A percentile compares a stretch with the other conserved stretches of the same genome.
These are phyloP conservation scores for Mucor indicus DNA, from an alignment of 371 early-diverging fungal species.

Conservation along the genomic window DNA sequence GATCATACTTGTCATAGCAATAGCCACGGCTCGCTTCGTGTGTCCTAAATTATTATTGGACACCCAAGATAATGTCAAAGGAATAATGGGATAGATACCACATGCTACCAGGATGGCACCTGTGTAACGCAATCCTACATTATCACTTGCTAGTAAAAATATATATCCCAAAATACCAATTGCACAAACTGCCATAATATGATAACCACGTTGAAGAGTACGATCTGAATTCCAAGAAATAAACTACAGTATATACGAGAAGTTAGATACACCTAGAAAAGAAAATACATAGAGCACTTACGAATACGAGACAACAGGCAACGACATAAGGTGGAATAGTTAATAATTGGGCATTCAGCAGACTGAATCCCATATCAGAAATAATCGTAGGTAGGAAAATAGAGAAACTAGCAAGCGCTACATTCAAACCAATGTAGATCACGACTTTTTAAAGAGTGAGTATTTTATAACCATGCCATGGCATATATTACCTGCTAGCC, in stretches of 20 bases:
- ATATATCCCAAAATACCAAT: constrained; percentile 38
- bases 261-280: too few relatives aligned
- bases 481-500: constrained; percentile 29
- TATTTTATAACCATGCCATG: not conserved
- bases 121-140: constrained; percentile 43
- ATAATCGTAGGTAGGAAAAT: constrained; percentile 42
- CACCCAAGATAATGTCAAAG: constrained; percentile 53
- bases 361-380: constrained; percentile 33
- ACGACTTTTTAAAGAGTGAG: constrained; percentile 23
- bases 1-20: constrained; percentile 51
- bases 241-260: too few relatives aligned
- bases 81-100: constrained; percentile 56
- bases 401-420: constrained; percentile 36
- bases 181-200: constrained; percentile 24
- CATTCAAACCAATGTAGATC: constrained; percentile 42
- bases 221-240: constrained; percentile 40
- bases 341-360: constrained; percentile 31
- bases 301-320: constrained; percentile 32
- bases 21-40: constrained; percentile 54
- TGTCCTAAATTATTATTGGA: constrained; percentile 57
- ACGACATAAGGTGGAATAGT: constrained; percentile 39
- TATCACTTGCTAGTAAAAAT: constrained; percentile 30
- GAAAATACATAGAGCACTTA: constrained; percentile 17
- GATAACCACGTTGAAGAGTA: constrained; percentile 34
- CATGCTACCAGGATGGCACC: constrained; percentile 56